phyloP scores from a whole-genome alignment of 2,329 filamentous ascomycete genomes.

The Diatrype stigma region DNA sequence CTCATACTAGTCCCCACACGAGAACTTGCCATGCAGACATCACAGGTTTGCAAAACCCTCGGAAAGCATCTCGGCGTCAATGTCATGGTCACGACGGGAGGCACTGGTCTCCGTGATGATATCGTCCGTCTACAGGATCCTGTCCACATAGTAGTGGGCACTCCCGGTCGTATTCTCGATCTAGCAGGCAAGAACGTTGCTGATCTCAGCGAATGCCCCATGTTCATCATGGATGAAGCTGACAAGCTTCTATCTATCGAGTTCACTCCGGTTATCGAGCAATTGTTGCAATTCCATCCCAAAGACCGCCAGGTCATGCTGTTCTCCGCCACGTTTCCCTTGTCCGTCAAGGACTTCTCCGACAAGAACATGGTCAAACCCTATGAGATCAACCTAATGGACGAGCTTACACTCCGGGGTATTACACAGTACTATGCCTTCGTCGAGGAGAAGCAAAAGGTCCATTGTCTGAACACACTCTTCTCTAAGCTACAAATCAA shows the following conservation, averaged over 20 bases:
- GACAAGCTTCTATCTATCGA: constrained; percentile 96
- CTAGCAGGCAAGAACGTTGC: constrained; percentile 94
- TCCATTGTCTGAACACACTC: constrained; percentile 96
- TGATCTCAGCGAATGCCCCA: constrained; percentile 91
- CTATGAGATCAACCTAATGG: constrained; percentile 99
- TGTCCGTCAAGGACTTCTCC: constrained; percentile 96
- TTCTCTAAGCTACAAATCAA: constrained; percentile 99
- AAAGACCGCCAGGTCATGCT: constrained; percentile 99
- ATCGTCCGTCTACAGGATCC: constrained; percentile 92
- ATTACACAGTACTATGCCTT: constrained; percentile 99
- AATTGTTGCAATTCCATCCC: constrained; percentile 89
- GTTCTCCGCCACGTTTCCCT: constrained; percentile 95
- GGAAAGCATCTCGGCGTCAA: constrained; percentile 97
- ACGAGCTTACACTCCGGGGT: constrained; percentile 93
- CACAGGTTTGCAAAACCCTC: constrained; percentile 97
- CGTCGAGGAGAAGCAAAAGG: constrained; percentile 98
- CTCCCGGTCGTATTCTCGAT: constrained; percentile 92
- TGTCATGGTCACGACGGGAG: constrained; percentile 98
- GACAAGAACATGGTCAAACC: constrained; percentile 97
- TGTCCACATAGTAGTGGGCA: constrained; percentile 96
- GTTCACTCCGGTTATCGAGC: constrained; percentile 96
- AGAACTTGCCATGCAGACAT: constrained; percentile 96
- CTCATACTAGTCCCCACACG: constrained; percentile 94
- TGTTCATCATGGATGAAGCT: constrained; percentile 99
- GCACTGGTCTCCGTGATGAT: constrained; percentile 91